These are phyloP conservation scores for Rhodomyrtus psidioides DNA, from an alignment of 441 rosid species.

Conservation along the genomic window DNA sequence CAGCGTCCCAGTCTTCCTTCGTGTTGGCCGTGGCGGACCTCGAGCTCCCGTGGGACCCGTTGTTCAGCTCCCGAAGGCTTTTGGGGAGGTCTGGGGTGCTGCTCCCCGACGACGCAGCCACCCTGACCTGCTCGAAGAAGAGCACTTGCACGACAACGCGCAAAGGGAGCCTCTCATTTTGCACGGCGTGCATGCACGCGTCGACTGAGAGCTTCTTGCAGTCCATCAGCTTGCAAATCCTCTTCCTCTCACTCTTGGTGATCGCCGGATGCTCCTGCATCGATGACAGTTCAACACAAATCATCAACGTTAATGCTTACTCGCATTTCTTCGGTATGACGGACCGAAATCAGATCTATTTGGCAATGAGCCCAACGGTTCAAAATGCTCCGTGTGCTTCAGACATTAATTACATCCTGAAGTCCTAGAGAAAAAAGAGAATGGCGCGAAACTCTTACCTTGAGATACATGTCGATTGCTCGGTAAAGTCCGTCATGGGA, in stretches of 20 bases:
- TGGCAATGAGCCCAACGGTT: neutral
- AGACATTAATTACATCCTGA: neutral
- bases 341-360: neutral
- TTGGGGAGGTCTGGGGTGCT: slow-evolving; percentile 73
- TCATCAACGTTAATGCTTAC: neutral
- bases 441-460: slow-evolving; percentile 24
- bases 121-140: slow-evolving; percentile 60
- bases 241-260: slow-evolving; percentile 71
- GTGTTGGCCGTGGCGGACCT: slow-evolving; percentile 50
- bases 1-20: slow-evolving; percentile 78
- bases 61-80: slow-evolving; percentile 44
- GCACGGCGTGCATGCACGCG: slow-evolving; percentile 83
- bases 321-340: neutral
- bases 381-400: neutral
- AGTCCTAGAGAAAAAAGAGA: neutral
- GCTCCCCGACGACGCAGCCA: slow-evolving; percentile 52
- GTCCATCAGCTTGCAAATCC: slow-evolving; percentile 81
- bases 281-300: neutral
- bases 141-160: slow-evolving; percentile 84
- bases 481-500: slow-evolving; percentile 73
- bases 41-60: slow-evolving; percentile 52
- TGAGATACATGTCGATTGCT: slow-evolving; percentile 73
- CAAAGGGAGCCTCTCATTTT: slow-evolving; percentile 76
- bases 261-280: slow-evolving; percentile 63
- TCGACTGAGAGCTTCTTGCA: slow-evolving; percentile 78